These are phyloP conservation scores for Brasilioporus rufonigricans DNA, from an alignment of 768 basidiomycete genomes.

Conservation along the genomic window DNA sequence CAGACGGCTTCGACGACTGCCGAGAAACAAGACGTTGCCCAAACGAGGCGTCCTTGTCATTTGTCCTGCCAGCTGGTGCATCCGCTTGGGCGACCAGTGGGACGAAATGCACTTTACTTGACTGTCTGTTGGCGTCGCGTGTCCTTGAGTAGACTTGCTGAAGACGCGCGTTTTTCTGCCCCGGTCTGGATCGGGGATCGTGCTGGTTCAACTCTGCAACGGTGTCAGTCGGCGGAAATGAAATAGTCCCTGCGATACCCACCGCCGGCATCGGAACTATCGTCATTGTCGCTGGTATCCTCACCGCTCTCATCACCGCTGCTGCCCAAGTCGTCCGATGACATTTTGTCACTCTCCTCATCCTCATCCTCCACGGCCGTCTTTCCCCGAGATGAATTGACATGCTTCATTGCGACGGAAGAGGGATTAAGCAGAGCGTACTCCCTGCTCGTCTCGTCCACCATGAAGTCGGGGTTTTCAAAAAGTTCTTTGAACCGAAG, in stretches of 20 bases:
- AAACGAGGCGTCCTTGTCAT: constrained; percentile 59
- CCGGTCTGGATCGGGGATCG: constrained; percentile 54
- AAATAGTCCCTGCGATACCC: constrained; percentile 15
- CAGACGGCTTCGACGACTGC: constrained; percentile 10
- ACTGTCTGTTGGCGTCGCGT: constrained; percentile 40
- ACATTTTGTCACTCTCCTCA: constrained; percentile 75
- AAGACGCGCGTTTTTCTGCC: constrained; percentile 45
- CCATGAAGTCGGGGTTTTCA: constrained; percentile 86
- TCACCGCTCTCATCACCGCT: constrained; percentile 44
- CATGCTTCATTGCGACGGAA: constrained; percentile 53
- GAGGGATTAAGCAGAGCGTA: constrained; percentile 94
- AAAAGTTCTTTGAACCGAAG: constrained; percentile 89
- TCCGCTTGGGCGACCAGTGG: constrained; percentile 53
- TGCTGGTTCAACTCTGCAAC: constrained; percentile 48
- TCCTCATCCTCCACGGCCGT: constrained; percentile 89
- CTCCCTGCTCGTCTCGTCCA: constrained; percentile 87
- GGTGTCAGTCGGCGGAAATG: constrained; percentile 15
- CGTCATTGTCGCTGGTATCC: constrained; percentile 39
- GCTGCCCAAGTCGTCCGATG: constrained; percentile 53
- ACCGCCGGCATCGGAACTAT: constrained; percentile 64
- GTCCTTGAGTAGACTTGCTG: constrained; percentile 45
- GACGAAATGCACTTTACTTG: constrained; percentile 59
- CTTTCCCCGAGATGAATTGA: constrained; percentile 42
- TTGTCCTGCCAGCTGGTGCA: constrained; percentile 25
- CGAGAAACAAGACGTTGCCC: constrained; percentile 58